Conservation (phyloP, 768 basidiomycete species). For the Rickenella mellea region DNA sequence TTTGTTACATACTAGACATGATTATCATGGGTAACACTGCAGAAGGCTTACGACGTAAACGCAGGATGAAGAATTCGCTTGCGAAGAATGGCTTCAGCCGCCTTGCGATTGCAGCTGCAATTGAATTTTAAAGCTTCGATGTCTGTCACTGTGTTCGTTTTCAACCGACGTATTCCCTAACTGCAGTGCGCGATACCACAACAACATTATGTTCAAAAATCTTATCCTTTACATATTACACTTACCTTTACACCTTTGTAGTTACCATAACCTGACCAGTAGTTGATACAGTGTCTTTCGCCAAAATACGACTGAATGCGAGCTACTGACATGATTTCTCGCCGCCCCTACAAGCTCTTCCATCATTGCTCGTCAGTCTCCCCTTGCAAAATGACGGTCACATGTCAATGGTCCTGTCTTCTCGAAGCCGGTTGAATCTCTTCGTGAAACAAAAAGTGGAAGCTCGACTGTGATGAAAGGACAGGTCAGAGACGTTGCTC, state of each 20-base stretch:
- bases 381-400: background rate
- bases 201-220: too few relatives aligned
- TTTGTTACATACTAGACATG: background rate
- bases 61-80: background rate
- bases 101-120: background rate
- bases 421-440: conserved; percentile 76
- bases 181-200: too few relatives aligned
- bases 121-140: background rate
- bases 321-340: conserved; percentile 13
- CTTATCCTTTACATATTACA: background rate
- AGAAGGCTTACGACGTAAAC: background rate
- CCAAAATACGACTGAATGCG: too few relatives aligned
- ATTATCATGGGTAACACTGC: background rate
- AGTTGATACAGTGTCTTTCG: too few relatives aligned
- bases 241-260: background rate
- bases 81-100: background rate
- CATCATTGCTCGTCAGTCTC: background rate
- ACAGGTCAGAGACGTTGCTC: conserved; percentile 74
- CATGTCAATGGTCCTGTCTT: conserved; percentile 53
- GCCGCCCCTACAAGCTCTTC: conserved; percentile 56
- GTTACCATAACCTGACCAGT: too few relatives aligned
- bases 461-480: conserved; percentile 71
- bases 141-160: background rate
- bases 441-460: too few relatives aligned
- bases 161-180: too few relatives aligned